Evolutionary conservation across 1,139 yeast genomes (phyloP), one percentile per base, ranked within the genome.

Genomic region (Torulaspora pretoriensis): DNA sequence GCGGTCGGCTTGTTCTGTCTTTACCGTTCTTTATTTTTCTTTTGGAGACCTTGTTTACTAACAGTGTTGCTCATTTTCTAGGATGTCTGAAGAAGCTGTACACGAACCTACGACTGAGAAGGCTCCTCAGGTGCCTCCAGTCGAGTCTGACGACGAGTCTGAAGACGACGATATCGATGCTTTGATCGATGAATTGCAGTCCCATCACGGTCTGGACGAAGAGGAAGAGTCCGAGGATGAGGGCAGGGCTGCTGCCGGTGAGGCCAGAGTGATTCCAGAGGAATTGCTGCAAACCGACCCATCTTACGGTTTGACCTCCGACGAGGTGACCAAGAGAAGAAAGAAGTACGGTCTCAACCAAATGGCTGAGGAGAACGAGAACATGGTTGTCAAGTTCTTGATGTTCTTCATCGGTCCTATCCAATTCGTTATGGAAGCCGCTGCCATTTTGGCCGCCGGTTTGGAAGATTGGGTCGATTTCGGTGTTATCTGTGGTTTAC

Each of bases 361-460:
- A 74, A 87, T 90, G 95, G 83, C 90, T 57, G 97, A 90, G 73
- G 96, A 89, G 69, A 73, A 80, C 64, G 96, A 87, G 73, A 86
- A 85, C 73, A 57, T 86, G 72, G 64, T 88, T 50, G 70, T 88
- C 59, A 90, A 90, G 77, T 89, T 90, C 69, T 68, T 86, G 64
- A 81, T 82, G 88, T 90, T 88, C 78, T 90, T 90, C 70, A 86
- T 90, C 57, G 97, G 97, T 74, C 97, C 97, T 60, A 89, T 90
- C 71, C 97, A 90, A 77, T 90, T 90, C 82, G 97, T 90, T 69
- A 90, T 90, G 97, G 97, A 89, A 75, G 89, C 95, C 68, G 97
- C 97, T 65, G 97, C 97, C 63, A 79, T 89, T 54, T 78, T 90
- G 70, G 97, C 97, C 63, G 96, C 96, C 57, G 97, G 97, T 84